These are phyloP conservation scores for Symbiodinium pilosum DNA, from an alignment of 73 alveolate species.

Conservation along the genomic window DNA sequence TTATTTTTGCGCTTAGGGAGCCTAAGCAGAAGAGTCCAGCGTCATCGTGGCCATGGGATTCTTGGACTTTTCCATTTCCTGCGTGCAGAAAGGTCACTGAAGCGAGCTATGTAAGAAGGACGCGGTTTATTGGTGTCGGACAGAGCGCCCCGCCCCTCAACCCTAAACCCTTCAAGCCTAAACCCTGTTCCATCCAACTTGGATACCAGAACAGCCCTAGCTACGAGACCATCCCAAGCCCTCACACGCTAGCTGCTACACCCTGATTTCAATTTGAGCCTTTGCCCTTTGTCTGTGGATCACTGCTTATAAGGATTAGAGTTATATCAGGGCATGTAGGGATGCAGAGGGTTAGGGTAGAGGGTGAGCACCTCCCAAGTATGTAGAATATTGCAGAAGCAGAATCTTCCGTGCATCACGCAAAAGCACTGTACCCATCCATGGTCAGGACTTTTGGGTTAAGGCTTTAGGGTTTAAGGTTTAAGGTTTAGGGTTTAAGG, in stretches of 20 bases:
- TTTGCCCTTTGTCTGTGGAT: not conserved
- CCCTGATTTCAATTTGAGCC: not conserved
- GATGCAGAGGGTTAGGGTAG: no score
- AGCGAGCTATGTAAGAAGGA: not conserved
- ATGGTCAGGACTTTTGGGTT: not conserved
- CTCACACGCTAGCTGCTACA: not conserved
- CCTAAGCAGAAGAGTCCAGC: not conserved
- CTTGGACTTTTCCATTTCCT: conserved; percentile 31
- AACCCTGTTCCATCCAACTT: not conserved
- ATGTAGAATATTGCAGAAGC: no score
- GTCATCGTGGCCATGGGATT: conserved; percentile 37
- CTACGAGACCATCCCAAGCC: not conserved
- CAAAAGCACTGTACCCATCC: no score
- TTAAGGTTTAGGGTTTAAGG: not conserved
- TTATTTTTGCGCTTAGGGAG: no score
- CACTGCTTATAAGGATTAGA: not conserved
- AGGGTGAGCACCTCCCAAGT: no score
- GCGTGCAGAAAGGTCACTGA: no score
- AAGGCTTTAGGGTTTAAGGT: not conserved
- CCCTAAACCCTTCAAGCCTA: not conserved
- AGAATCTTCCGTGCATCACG: no score
- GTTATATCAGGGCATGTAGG: no score
- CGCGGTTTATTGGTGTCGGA: not conserved
- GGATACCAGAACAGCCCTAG: not conserved
- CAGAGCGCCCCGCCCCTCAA: not conserved